Evolutionary conservation across 2,329 filamentous ascomycete species (phyloP), one percentile per base, ranked within the genome.

Genomic region (Penicillium olsonii): DNA sequence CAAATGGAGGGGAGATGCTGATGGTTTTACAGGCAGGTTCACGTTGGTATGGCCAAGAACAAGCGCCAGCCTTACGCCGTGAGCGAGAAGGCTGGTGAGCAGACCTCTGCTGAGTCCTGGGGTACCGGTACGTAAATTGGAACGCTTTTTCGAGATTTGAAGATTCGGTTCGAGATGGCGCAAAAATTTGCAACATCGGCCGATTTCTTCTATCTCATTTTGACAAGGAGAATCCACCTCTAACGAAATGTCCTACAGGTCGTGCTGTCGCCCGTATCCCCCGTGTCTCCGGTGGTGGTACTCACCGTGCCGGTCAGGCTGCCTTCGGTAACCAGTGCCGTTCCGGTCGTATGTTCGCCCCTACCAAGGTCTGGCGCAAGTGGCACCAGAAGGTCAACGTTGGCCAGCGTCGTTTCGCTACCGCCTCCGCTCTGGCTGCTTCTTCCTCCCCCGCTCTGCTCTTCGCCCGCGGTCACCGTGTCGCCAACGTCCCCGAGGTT

Each of bases 321-420:
- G 94, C 94, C 69, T 99, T 97, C 80, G 94, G 94, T 90, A 99
- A 99, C 89, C 91, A 92, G 91, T 99, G 94, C 84, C 92, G 94
- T 78, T 96, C 92, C 75, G 94, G 95, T 84, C 94, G 94, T 82
- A 99, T 99, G 94, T 99, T 99, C 82, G 94, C 94, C 68, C 94
- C 94, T 66, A 99, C 94, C 81, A 99, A 99, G 88, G 88, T 96
- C 82, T 99, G 94, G 95, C 86, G 94, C 78, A 96, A 96, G 84
- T 99, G 94, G 95, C 94, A 99, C 85, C 85, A 96, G 84, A 97
- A 97, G 91, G 85, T 99, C 86, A 96, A 95, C 85, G 85, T 95
- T 79, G 88, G 88, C 78, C 94, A 99, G 86, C 96, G 88, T 84
- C 94, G 94, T 71, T 99, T 96, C 78, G 94, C 94, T 79, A 95